Percentiles rank a stretch among this genome's conserved stretches.
Conservation (phyloP, 192 early-diverging fungal species). For the Jimgerdemannia flammicorona region DNA sequence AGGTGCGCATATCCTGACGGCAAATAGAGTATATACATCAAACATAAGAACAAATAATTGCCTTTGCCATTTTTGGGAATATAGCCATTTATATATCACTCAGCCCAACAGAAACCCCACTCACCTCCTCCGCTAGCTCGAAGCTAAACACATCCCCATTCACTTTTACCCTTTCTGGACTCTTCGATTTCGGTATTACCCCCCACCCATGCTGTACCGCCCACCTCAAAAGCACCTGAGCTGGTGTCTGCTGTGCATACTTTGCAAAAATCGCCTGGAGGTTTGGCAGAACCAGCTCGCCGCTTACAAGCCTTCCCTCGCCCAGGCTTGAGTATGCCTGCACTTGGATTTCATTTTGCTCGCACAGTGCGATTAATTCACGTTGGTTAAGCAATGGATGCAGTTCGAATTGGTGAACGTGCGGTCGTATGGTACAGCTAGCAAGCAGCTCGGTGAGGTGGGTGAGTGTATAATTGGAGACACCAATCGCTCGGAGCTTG, state of each 20-base stretch:
- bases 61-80: too few relatives aligned
- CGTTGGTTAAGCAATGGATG: conserved; percentile 60
- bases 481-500: conserved; percentile 62
- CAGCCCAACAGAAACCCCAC: not conserved
- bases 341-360: conserved; percentile 49
- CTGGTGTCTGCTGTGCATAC: conserved; percentile 24
- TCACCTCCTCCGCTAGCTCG: conserved; percentile 39
- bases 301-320: conserved; percentile 43
- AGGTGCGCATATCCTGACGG: conserved; percentile 31
- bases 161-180: conserved; percentile 33
- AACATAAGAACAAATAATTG: not conserved
- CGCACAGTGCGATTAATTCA: conserved; percentile 54
- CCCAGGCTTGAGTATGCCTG: conserved; percentile 74
- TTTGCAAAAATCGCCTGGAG: conserved; percentile 21
- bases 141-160: conserved; percentile 47
- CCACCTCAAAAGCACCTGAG: conserved; percentile 61
- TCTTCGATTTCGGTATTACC: conserved; percentile 66
- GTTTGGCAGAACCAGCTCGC: conserved; percentile 6
- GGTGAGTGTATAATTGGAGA: conserved; percentile 62
- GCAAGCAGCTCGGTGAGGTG: conserved; percentile 59
- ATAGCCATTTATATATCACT: too few relatives aligned
- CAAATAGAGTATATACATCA: conserved; percentile 6
- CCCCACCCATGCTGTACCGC: conserved; percentile 57
- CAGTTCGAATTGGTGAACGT: conserved; percentile 70
- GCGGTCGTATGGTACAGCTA: conserved; percentile 51